These are phyloP conservation scores for Boletus sensibilis DNA, from an alignment of 768 basidiomycete genomes.

Conservation along the genomic window DNA sequence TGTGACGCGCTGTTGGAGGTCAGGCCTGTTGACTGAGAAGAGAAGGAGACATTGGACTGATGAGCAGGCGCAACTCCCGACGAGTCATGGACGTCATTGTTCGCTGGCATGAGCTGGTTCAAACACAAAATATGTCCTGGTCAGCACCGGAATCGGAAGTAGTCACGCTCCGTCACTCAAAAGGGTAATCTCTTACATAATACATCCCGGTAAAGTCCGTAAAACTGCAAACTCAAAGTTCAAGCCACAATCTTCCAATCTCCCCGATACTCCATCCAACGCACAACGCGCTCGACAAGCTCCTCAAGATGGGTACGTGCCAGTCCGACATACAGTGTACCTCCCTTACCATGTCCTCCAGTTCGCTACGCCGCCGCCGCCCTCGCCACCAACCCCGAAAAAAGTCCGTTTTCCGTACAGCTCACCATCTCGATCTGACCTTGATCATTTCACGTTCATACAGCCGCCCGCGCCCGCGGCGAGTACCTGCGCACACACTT, in stretches of 20 bases:
- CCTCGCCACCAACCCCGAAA: slow-evolving; percentile 90
- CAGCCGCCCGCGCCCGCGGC: slow-evolving; percentile 89
- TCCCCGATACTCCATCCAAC: slow-evolving; percentile 61
- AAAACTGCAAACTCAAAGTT: slow-evolving; percentile 33
- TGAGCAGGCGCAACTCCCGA: slow-evolving; percentile 20
- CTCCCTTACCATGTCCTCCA: slow-evolving; percentile 34
- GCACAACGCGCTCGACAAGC: slow-evolving; percentile 38
- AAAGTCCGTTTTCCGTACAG: slow-evolving; percentile 56
- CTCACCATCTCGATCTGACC: slow-evolving; percentile 7
- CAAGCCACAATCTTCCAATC: slow-evolving; percentile 38
- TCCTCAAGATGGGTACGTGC: slow-evolving; percentile 62
- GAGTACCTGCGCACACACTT: slow-evolving; percentile 99
- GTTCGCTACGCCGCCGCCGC: slow-evolving; percentile 94
- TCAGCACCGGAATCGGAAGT: neutral
- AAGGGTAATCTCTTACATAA: neutral
- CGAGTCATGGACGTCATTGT: slow-evolving; percentile 29
- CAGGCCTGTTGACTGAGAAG: slow-evolving; percentile 30
- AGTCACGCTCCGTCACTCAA: neutral
- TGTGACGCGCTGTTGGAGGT: slow-evolving; percentile 24
- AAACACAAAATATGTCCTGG: neutral
- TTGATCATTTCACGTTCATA: slow-evolving; percentile 10
- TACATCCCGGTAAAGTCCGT: slow-evolving; percentile 22
- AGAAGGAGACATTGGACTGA: slow-evolving; percentile 29
- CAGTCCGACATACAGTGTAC: slow-evolving; percentile 19
- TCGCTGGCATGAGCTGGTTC: slow-evolving; percentile 29